Percentiles rank a stretch among this genome's conserved stretches.
These are phyloP conservation scores for Setaria viridis DNA, from an alignment of 202 grass and related monocot species.

Conservation along the genomic window DNA sequence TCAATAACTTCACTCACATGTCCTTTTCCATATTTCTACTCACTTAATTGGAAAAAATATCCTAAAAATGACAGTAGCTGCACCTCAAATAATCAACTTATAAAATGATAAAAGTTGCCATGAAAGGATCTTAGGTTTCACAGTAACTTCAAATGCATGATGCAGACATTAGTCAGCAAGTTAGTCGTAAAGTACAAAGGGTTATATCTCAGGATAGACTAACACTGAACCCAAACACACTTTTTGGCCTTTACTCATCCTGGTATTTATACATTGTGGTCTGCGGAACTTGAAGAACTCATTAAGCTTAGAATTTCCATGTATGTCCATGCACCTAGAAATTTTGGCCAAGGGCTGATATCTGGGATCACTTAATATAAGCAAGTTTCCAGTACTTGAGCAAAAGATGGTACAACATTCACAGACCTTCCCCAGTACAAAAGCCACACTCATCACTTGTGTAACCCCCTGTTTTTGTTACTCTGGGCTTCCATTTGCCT, in stretches of 20 bases:
- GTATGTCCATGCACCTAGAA: conserved; percentile 8
- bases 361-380: too few species aligned
- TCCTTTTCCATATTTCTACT: not conserved
- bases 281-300: conserved; percentile 27
- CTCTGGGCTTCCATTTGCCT: not conserved
- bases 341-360: conserved; percentile 4
- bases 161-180: conserved; percentile 1
- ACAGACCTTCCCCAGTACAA: not conserved
- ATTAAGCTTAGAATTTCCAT: conserved; percentile 1
- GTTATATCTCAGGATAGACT: not conserved
- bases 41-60: not conserved
- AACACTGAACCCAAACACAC: conserved; percentile 13
- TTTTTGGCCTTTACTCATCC: not conserved
- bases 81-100: not conserved
- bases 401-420: too few species aligned
- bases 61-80: not conserved
- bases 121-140: conserved; percentile 15
- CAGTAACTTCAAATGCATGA: conserved; percentile 16
- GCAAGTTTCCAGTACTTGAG: too few species aligned
- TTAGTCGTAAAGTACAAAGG: not conserved
- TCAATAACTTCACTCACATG: conserved; percentile 26
- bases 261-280: not conserved
- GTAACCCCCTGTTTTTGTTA: not conserved
- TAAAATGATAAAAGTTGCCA: not conserved
- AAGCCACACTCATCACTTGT: conserved; percentile 3